Base-by-base conservation (phyloP, 345 rosid genomes). In the Luvunga scandens region DNA sequence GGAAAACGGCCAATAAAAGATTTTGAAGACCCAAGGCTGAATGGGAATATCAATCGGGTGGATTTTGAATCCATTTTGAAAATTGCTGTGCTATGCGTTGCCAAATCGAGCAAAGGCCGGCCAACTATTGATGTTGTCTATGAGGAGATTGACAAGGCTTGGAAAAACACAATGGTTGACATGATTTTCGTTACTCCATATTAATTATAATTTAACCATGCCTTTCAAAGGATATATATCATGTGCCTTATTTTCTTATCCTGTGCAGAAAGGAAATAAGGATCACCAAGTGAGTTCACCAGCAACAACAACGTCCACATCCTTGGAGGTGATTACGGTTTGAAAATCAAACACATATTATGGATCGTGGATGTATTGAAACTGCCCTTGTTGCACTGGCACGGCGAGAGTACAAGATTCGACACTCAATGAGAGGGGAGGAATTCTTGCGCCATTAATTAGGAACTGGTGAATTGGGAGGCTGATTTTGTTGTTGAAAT, bases 71-170 rank as follows among this genome's bases (percentile, higher is more conserved):
- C 89, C 76, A 86, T 90, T 60, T 60, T 88, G 66, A 78, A 87
- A 16, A 75, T 88, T 64, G 91, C 91, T 4, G 87, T 87, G 56
- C 83, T 87, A 0, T 88, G 90, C 45, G 90, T 84, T 28, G 84
- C 90, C 8, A 80, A 79, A 82, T 85, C 87, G 28, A 85, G 91
- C 86, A 83, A 82, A 78, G 91, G 89, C 60, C 83, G 93, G 53
- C 93, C 93, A 0, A 77, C 89, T 0, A 82, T 88, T 39, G 83
- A 83, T 68, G 84, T 72, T 38, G 85, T 90, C 70, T 86, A 78
- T 21, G 83, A 90, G 25, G 90, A 79, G 82, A 75, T 90, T 4
- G 89, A 88, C 53, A 87, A 81, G 69, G 90, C 85, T 69, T 87
- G 82, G 86, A 84, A 83, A 69, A 87, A 86, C 78, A 82, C 84